Conservation (phyloP, 2,329 filamentous ascomycete genomes). For the Colletotrichum plurivorum region DNA sequence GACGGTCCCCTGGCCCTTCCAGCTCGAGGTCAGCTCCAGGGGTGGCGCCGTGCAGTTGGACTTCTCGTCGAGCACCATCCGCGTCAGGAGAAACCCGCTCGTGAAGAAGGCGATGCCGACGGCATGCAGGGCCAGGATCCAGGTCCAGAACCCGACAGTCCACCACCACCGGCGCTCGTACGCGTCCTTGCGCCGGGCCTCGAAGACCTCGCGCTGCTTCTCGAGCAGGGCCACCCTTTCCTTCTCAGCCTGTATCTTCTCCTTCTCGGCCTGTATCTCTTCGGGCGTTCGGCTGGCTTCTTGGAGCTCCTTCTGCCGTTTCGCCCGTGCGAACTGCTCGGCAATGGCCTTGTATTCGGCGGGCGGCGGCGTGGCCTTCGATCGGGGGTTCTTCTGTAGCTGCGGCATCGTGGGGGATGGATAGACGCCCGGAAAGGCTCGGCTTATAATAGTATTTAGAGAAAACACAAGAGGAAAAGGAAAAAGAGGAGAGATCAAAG, state of each 20-base stretch:
- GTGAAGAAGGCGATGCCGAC: conserved; percentile 93
- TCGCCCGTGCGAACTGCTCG: conserved; percentile 67
- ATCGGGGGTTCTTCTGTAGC: conserved; percentile 32
- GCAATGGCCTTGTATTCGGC: conserved; percentile 68
- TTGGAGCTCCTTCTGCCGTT: conserved; percentile 62
- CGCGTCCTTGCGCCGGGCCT: conserved; percentile 61
- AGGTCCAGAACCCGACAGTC: conserved; percentile 77
- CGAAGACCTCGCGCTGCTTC: conserved; percentile 61
- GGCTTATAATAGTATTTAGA: not conserved
- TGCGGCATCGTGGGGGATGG: conserved; percentile 34
- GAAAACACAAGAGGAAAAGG: conserved; percentile 22
- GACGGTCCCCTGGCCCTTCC: conserved; percentile 58
- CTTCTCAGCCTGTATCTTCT: conserved; percentile 44
- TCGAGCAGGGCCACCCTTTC: conserved; percentile 57
- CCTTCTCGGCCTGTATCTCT: conserved; percentile 45
- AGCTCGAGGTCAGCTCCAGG: conserved; percentile 61
- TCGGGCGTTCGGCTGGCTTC: conserved; percentile 51
- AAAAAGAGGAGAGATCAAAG: conserved; percentile 29
- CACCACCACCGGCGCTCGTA: conserved; percentile 70
- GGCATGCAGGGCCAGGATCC: conserved; percentile 81
- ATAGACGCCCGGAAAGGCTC: not conserved
- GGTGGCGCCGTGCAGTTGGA: conserved; percentile 80
- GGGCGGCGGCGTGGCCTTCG: conserved; percentile 29
- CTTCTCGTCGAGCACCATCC: conserved; percentile 83
- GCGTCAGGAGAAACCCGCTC: conserved; percentile 92